These are phyloP conservation scores for Heritiera littoralis DNA, from an alignment of 345 rosid species.

Conservation along the genomic window DNA sequence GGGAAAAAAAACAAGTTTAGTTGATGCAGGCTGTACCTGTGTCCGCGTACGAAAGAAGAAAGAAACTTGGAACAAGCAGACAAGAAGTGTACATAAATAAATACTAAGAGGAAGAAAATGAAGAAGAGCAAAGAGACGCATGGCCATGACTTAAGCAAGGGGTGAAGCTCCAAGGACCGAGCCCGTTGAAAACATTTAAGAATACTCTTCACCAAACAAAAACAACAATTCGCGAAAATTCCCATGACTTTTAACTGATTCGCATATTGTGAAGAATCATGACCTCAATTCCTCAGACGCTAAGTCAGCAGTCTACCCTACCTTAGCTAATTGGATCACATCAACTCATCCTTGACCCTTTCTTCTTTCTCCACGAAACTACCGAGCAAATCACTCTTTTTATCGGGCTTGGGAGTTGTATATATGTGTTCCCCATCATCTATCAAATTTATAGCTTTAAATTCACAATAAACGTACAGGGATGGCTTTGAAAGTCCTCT, in stretches of 20 bases:
- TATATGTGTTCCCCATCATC: not conserved
- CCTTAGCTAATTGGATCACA: not conserved
- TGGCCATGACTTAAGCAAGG: not conserved
- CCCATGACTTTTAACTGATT: not conserved
- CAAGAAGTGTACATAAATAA: too few species aligned
- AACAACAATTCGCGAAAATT: not conserved
- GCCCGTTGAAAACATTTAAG: not conserved
- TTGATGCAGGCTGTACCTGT: too few species aligned
- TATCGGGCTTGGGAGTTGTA: not conserved
- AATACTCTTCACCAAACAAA: not conserved
- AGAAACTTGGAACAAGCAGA: too few species aligned
- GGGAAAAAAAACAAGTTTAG: too few species aligned
- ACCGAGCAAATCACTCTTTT: not conserved
- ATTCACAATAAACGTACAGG: not conserved
- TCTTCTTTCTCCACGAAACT: not conserved
- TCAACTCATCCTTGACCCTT: not conserved
- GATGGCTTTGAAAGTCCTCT: slow-evolving; percentile 30
- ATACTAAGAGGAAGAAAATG: too few species aligned
- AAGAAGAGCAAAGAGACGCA: not conserved
- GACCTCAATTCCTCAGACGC: not conserved
- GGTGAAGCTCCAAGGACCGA: not conserved
- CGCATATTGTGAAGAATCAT: slow-evolving; percentile 11
- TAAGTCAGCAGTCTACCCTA: not conserved
- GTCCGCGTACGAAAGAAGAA: too few species aligned
- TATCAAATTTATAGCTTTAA: not conserved